Evolutionary conservation across 2,329 filamentous ascomycete genomes (phyloP).

Genomic region (Xylariales sp.): DNA sequence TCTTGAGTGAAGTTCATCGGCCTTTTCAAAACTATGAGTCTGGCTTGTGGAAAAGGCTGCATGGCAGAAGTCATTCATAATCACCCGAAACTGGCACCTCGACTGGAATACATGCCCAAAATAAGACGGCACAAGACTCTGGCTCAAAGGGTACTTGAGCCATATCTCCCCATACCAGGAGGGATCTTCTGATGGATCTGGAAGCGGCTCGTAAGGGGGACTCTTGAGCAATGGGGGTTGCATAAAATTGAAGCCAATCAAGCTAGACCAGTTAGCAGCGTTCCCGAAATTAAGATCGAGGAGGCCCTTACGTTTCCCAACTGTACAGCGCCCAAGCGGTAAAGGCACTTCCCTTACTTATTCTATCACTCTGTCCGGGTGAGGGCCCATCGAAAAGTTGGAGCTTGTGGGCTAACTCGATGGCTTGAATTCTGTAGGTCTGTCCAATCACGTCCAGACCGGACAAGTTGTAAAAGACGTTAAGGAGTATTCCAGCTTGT

Average conservation of each 20-base stretch:
- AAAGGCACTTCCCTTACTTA: too few species aligned
- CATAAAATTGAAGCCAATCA: too few species aligned
- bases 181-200: constrained; percentile 20
- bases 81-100: constrained; percentile 20
- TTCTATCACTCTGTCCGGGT: too few species aligned
- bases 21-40: too few species aligned
- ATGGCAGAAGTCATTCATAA: constrained; percentile 24
- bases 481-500: constrained; percentile 28
- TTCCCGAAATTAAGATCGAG: too few species aligned
- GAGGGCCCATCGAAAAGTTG: too few species aligned
- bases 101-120: constrained; percentile 21
- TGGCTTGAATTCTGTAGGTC: constrained; percentile 24
- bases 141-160: constrained; percentile 21
- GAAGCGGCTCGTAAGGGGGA: constrained; percentile 18
- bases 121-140: constrained; percentile 15
- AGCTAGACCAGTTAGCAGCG: too few species aligned
- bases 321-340: too few species aligned
- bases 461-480: constrained; percentile 22
- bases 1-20: too few species aligned
- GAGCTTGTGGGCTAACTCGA: constrained; percentile 26
- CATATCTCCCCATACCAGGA: constrained; percentile 27
- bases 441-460: constrained; percentile 33
- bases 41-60: too few species aligned
- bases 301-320: too few species aligned
- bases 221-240: constrained; percentile 16